A percentile compares a stretch with the other conserved stretches of the same genome.
Evolutionary conservation across 148 eudicot species (phyloP).

Genomic region (Heliosperma pusillum): DNA sequence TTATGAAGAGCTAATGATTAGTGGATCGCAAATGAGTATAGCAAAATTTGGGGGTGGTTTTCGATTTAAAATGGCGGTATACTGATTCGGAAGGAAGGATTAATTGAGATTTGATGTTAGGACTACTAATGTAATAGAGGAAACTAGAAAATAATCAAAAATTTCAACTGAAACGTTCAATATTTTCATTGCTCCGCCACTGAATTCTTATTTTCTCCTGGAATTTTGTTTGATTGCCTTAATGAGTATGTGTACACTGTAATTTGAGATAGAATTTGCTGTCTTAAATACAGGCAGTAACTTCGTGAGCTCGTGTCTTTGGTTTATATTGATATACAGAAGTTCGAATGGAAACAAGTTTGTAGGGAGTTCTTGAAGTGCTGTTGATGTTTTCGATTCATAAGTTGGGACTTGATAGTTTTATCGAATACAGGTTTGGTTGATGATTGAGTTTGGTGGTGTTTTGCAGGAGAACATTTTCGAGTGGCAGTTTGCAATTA

Average conservation of each 20-base stretch:
- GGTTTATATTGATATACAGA: not conserved
- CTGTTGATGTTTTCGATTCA: not conserved
- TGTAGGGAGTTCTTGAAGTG: not conserved
- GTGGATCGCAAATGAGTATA: too few species aligned
- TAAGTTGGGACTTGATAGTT: not conserved
- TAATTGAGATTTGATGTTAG: too few species aligned
- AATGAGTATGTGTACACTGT: not conserved
- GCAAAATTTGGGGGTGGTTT: too few species aligned
- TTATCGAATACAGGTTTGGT: not conserved
- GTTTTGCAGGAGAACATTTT: slow-evolving; percentile 78
- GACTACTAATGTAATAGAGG: too few species aligned
- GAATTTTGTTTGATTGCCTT: not conserved
- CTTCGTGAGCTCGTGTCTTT: not conserved
- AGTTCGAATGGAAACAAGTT: not conserved
- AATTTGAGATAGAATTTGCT: not conserved
- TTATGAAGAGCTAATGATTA: not conserved
- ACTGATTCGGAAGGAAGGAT: too few species aligned
- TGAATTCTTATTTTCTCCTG: not conserved
- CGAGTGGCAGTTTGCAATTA: slow-evolving; percentile 98
- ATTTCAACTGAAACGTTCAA: too few species aligned
- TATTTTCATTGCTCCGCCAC: too few species aligned
- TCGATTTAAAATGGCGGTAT: too few species aligned
- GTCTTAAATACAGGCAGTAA: not conserved
- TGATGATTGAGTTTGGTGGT: slow-evolving; percentile 7
- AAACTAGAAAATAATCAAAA: too few species aligned